Evolutionary conservation across 2,329 filamentous ascomycete genomes (phyloP).

Genomic region (Chaetoscypha palmicola): DNA sequence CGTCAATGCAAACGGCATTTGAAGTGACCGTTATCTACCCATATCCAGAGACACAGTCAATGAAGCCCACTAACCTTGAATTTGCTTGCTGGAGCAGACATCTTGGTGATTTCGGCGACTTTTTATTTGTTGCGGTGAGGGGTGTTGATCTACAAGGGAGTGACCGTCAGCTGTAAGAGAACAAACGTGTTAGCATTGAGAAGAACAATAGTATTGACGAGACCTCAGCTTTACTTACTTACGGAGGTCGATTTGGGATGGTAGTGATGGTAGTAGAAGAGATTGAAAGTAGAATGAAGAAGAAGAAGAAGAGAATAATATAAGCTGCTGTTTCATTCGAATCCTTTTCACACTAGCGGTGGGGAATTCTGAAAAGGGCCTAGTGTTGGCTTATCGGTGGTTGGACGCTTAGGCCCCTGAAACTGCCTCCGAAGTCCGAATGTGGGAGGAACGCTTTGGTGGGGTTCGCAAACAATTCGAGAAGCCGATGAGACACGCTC

Average conservation of each 20-base stretch:
- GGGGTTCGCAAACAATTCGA: too few species aligned
- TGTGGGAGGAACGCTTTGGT: too few species aligned
- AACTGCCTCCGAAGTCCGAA: neutral
- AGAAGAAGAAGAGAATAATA: neutral
- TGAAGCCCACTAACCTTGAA: constrained; percentile 24
- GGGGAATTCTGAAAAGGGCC: neutral
- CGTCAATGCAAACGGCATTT: too few species aligned
- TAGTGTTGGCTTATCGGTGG: neutral
- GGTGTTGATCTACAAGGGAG: constrained; percentile 6
- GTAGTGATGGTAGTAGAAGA: neutral
- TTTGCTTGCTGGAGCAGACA: constrained; percentile 31
- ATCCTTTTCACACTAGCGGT: neutral
- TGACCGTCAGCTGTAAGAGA: too few species aligned
- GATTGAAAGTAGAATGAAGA: neutral
- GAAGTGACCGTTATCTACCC: too few species aligned
- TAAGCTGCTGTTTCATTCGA: neutral
- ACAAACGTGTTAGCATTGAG: too few species aligned
- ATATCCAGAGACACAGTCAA: too few species aligned
- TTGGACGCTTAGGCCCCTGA: too few species aligned
- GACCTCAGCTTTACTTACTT: too few species aligned
- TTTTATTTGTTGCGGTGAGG: constrained; percentile 13
- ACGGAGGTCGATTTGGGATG: too few species aligned
- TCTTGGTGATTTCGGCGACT: constrained; percentile 13
- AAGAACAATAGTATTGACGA: too few species aligned
- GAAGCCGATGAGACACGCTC: too few species aligned